These are phyloP conservation scores for Pestalotiopsis fici DNA, from an alignment of 2,329 filamentous ascomycete genomes.

Conservation along the genomic window DNA sequence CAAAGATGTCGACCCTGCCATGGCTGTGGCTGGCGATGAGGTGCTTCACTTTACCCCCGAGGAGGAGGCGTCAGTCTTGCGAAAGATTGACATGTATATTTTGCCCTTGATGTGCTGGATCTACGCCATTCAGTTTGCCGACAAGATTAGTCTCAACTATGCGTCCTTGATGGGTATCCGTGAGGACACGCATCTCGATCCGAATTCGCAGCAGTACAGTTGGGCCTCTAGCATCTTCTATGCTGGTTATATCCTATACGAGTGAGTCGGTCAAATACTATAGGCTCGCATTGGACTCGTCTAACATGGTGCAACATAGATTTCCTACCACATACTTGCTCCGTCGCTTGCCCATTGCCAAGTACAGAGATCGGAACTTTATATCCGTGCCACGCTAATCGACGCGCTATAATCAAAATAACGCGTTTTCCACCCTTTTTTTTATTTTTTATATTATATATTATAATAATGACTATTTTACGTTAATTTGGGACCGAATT, in stretches of 20 bases:
- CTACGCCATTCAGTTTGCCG: neutral
- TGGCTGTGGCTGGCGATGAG: neutral
- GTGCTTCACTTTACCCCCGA: neutral
- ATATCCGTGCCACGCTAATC: too few relatives aligned
- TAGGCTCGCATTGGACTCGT: too few relatives aligned
- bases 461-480: too few relatives aligned
- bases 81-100: constrained; percentile 1
- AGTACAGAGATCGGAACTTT: too few relatives aligned
- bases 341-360: neutral
- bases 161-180: constrained; percentile 1
- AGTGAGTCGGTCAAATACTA: neutral
- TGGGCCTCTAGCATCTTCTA: constrained; percentile 4
- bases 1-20: neutral
- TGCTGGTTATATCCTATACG: neutral
- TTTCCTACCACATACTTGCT: constrained; percentile 1
- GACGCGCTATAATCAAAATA: too few relatives aligned
- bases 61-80: neutral
- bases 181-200: neutral
- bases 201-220: neutral
- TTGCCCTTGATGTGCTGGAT: neutral
- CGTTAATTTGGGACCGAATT: too few relatives aligned
- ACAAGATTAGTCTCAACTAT: constrained; percentile 2
- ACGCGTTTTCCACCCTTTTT: too few relatives aligned
- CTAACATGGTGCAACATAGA: neutral
- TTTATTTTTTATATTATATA: too few relatives aligned